These are phyloP conservation scores for Cyclotella cryptica DNA, from an alignment of 108 stramenopile species.

Conservation along the genomic window DNA sequence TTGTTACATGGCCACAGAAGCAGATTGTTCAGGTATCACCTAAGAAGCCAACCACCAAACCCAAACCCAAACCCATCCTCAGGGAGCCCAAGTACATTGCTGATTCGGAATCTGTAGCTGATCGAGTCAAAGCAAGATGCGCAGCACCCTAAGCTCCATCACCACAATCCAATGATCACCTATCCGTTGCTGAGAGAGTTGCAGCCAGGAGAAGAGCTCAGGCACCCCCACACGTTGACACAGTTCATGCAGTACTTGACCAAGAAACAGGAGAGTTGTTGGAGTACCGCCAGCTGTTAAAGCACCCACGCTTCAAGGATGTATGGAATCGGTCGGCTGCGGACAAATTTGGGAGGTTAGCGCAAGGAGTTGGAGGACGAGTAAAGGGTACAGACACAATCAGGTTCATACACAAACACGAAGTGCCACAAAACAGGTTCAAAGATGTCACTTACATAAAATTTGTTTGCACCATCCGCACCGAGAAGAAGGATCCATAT, in stretches of 20 bases:
- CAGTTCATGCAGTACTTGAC: constrained; percentile 18
- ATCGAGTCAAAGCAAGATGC: too few species aligned
- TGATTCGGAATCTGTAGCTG: too few species aligned
- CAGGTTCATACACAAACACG: constrained; percentile 32
- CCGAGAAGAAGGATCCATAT: constrained; percentile 6
- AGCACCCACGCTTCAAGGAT: neutral
- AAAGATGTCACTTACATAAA: constrained; percentile 23
- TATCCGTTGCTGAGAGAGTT: neutral
- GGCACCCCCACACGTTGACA: neutral
- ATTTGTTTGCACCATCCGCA: constrained; percentile 25
- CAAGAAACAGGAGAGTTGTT: constrained; percentile 15
- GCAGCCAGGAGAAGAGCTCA: too few species aligned
- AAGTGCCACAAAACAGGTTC: constrained; percentile 26
- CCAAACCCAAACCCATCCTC: too few species aligned
- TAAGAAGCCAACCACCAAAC: neutral
- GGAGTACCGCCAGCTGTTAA: constrained; percentile 11
- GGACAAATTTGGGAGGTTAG: constrained; percentile 5
- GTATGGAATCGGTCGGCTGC: neutral
- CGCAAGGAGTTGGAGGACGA: neutral
- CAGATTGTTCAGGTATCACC: neutral
- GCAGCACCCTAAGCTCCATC: neutral
- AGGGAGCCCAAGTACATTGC: too few species aligned
- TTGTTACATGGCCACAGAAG: constrained; percentile 16
- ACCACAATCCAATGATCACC: neutral
- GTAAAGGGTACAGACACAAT: constrained; percentile 35